These are phyloP conservation scores for Solanum sejunctum DNA, from an alignment of 257 asterid genomes.

Conservation along the genomic window DNA sequence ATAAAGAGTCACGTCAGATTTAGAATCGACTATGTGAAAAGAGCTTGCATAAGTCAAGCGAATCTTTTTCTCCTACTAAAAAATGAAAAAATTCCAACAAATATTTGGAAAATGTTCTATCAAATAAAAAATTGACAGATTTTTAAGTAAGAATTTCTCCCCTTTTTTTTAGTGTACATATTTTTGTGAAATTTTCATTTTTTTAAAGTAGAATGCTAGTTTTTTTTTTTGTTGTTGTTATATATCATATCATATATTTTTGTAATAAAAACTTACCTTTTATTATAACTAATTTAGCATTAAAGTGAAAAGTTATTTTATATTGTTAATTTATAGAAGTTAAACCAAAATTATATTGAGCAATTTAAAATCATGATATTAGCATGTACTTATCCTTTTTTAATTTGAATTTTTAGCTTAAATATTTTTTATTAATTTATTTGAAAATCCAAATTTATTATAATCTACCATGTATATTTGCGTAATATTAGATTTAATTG, in stretches of 20 bases:
- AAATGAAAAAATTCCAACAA: too few species aligned
- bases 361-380: not conserved
- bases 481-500: not conserved
- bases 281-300: too few species aligned
- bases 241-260: not conserved
- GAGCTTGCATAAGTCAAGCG: not conserved
- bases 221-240: too few species aligned
- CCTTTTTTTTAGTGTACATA: too few species aligned
- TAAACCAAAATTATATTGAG: not conserved
- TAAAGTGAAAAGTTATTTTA: too few species aligned
- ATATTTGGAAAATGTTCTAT: too few species aligned
- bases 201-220: too few species aligned
- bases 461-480: conserved; percentile 1
- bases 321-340: not conserved
- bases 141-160: too few species aligned
- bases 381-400: not conserved
- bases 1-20: accelerated
- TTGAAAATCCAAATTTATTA: not conserved
- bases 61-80: too few species aligned
- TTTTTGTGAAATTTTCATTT: not conserved
- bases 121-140: too few species aligned
- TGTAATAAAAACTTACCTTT: too few species aligned
- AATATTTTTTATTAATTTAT: not conserved
- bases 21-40: not conserved
- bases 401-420: not conserved